Percentiles rank a stretch among this genome's conserved stretches.
These are phyloP conservation scores for Lecanosticta acicola DNA, from an alignment of 2,329 filamentous ascomycete genomes.

Conservation along the genomic window DNA sequence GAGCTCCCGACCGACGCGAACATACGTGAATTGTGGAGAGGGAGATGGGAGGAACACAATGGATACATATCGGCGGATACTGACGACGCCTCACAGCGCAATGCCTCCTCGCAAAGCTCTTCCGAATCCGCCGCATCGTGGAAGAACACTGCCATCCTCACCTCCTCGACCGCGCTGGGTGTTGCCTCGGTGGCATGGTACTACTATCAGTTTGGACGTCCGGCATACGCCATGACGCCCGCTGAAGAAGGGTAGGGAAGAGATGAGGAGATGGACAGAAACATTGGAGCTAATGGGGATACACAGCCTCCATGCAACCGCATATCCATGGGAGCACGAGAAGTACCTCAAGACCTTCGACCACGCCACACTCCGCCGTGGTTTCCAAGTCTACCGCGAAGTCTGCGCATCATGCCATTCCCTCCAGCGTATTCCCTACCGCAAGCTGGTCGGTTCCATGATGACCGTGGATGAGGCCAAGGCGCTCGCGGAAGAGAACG, in stretches of 20 bases:
- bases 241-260: conserved; percentile 93
- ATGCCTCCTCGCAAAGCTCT: conserved; percentile 65
- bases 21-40: not conserved
- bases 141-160: conserved; percentile 79
- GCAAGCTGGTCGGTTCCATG: conserved; percentile 79
- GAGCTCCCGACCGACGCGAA: not conserved
- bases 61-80: conserved; percentile 15
- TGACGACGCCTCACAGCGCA: conserved; percentile 39
- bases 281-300: conserved; percentile 10
- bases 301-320: conserved; percentile 76
- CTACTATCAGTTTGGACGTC: conserved; percentile 89
- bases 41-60: conserved; percentile 1
- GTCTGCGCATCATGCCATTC: conserved; percentile 98
- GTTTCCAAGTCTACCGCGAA: conserved; percentile 99
- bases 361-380: conserved; percentile 93
- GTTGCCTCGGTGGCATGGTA: conserved; percentile 93
- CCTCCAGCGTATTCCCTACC: conserved; percentile 88
- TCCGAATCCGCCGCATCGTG: conserved; percentile 61
- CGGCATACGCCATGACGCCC: conserved; percentile 81
- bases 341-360: conserved; percentile 95
- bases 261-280: not conserved
- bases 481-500: conserved; percentile 92
- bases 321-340: conserved; percentile 93
- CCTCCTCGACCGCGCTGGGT: conserved; percentile 78
- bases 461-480: conserved; percentile 98